These are phyloP conservation scores for Colletotrichum musicola DNA, from an alignment of 2,329 filamentous ascomycete genomes.

Conservation along the genomic window DNA sequence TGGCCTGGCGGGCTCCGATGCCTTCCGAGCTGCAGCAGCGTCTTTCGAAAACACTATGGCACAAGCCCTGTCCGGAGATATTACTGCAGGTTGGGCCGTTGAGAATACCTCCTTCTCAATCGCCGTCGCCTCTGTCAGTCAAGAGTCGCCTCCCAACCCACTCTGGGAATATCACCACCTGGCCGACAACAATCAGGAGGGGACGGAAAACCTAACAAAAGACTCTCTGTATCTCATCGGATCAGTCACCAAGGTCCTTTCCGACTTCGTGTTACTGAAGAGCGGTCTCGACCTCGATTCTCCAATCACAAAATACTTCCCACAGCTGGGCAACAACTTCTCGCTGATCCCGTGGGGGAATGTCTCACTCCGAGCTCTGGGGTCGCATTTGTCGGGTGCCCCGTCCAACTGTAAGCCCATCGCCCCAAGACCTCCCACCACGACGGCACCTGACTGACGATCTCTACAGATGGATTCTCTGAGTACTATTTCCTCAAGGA, in stretches of 20 bases:
- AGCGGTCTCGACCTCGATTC: conserved; percentile 50
- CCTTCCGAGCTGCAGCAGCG: conserved; percentile 45
- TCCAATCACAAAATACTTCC: conserved; percentile 51
- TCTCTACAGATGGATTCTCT: conserved; percentile 47
- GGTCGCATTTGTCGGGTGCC: conserved; percentile 52
- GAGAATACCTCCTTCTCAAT: conserved; percentile 55
- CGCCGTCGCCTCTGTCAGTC: conserved; percentile 49
- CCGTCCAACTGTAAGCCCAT: conserved; percentile 50
- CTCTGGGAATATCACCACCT: conserved; percentile 59
- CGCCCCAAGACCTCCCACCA: not conserved
- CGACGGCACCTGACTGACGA: conserved; percentile 11
- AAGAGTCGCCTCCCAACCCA: conserved; percentile 43
- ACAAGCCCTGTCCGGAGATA: conserved; percentile 47
- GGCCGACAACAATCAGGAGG: conserved; percentile 48
- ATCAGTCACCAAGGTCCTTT: conserved; percentile 55
- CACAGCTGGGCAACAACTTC: conserved; percentile 43
- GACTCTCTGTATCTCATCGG: conserved; percentile 58
- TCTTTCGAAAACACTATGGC: conserved; percentile 47
- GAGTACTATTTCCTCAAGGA: conserved; percentile 54
- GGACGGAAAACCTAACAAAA: conserved; percentile 47
- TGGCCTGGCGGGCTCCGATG: conserved; percentile 43
- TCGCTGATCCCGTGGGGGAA: conserved; percentile 51
- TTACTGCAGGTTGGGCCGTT: conserved; percentile 50
- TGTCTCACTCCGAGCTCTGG: conserved; percentile 53
- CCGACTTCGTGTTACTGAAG: conserved; percentile 52